These are phyloP conservation scores for Rosa rugosa DNA, from an alignment of 306 rosid genomes.

Conservation along the genomic window DNA sequence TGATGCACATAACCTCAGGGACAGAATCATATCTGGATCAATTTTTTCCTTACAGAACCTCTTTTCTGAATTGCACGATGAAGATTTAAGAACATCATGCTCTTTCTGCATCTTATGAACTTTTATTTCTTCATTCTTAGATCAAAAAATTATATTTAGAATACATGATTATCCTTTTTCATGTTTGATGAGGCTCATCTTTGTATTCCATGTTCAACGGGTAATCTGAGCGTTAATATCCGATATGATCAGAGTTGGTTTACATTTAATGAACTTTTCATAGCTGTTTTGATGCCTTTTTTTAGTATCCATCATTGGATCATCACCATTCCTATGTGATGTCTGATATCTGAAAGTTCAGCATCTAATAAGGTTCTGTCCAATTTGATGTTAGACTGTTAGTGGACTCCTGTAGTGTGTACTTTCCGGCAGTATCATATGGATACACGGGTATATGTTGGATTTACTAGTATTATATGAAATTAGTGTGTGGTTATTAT, in stretches of 20 bases:
- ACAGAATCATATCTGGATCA: too few relatives aligned
- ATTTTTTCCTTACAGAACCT: too few relatives aligned
- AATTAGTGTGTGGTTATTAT: too few relatives aligned
- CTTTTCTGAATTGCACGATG: too few relatives aligned
- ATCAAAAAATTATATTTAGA: not conserved
- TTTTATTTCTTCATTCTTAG: slow-evolving; percentile 6
- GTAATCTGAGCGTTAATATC: not conserved
- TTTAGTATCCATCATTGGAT: not conserved
- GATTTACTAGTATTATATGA: not conserved
- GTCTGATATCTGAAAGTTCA: not conserved
- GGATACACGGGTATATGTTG: not conserved
- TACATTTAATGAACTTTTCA: not conserved
- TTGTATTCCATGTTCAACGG: not conserved
- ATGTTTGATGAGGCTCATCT: slow-evolving; percentile 2
- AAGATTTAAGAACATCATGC: slow-evolving; percentile 52
- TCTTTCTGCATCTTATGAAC: slow-evolving; percentile 10
- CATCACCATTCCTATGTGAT: not conserved
- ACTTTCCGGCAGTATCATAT: not conserved
- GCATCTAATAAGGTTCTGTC: not conserved
- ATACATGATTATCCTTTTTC: not conserved
- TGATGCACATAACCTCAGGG: too few relatives aligned
- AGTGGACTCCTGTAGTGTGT: not conserved
- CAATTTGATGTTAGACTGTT: not conserved
- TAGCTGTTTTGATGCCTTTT: not conserved
- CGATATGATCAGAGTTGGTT: not conserved